Conservation (phyloP, 192 early-diverging fungal genomes). For the Umbelopsis sp. region DNA sequence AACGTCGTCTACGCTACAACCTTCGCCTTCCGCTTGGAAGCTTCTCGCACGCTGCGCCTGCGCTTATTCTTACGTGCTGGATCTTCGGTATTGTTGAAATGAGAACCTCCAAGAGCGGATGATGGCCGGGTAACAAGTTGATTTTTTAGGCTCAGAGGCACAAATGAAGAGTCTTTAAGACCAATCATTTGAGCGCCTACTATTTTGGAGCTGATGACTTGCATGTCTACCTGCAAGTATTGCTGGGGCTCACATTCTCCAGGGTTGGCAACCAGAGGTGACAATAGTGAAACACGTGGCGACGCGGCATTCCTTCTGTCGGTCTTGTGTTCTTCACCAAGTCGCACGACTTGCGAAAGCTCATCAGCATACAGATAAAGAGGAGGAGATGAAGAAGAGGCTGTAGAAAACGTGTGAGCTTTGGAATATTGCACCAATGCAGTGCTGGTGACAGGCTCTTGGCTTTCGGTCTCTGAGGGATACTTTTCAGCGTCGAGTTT, state of each 20-base stretch:
- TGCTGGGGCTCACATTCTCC: conserved; percentile 39
- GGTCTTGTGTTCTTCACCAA: conserved; percentile 34
- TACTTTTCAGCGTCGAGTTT: conserved; percentile 22
- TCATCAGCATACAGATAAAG: conserved; percentile 34
- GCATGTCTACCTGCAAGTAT: conserved; percentile 74
- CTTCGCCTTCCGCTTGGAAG: conserved; percentile 5
- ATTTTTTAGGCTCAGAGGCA: conserved; percentile 1
- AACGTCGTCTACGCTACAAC: neutral
- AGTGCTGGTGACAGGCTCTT: conserved; percentile 18
- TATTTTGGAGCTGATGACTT: conserved; percentile 65
- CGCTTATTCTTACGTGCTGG: conserved; percentile 18
- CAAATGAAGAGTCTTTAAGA: conserved; percentile 1
- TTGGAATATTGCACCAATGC: conserved; percentile 34
- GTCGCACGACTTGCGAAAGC: conserved; percentile 31
- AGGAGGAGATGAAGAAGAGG: conserved; percentile 36
- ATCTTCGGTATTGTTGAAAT: conserved; percentile 8
- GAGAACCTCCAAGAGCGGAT: neutral
- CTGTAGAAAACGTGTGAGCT: conserved; percentile 32
- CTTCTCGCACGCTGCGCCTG: conserved; percentile 12
- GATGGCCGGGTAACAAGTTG: neutral
- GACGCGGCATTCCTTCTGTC: conserved; percentile 33
- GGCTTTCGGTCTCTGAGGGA: conserved; percentile 17
- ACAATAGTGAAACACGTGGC: conserved; percentile 40
- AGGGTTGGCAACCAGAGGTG: conserved; percentile 35
- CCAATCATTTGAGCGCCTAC: conserved; percentile 41